Evolutionary conservation across 176 grass and related monocot species (phyloP).

Genomic region (Melocanna baccifera): DNA sequence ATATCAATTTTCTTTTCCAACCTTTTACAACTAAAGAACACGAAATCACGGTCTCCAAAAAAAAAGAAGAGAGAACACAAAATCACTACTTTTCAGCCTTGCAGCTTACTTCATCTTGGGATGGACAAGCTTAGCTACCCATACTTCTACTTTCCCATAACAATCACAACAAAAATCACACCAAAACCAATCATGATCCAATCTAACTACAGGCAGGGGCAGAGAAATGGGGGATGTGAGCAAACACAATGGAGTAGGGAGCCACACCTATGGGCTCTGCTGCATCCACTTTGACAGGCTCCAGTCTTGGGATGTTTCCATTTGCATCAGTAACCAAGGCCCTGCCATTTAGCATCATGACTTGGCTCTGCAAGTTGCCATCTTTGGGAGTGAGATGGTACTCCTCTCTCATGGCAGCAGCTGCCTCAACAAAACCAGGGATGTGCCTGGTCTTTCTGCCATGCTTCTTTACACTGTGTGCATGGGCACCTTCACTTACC

Average conservation of each 20-base stretch:
- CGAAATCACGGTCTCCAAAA: too few relatives aligned
- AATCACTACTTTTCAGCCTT: not conserved
- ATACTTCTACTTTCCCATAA: constrained; percentile 10
- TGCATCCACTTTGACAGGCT: constrained; percentile 28
- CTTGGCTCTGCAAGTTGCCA: constrained; percentile 64
- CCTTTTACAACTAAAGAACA: not conserved
- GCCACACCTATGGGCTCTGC: constrained; percentile 38
- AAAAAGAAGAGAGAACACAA: not conserved
- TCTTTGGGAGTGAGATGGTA: constrained; percentile 58
- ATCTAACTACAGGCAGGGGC: constrained; percentile 45
- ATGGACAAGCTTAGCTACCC: constrained; percentile 40
- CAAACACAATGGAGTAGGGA: constrained; percentile 60
- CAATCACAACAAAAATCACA: not conserved
- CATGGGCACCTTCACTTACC: not conserved
- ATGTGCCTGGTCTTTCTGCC: not conserved
- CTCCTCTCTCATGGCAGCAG: constrained; percentile 45
- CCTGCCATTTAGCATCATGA: constrained; percentile 64
- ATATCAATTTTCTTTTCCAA: not conserved
- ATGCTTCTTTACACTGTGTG: not conserved
- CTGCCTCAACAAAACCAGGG: not conserved
- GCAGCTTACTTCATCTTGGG: constrained; percentile 24
- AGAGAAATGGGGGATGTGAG: constrained; percentile 42
- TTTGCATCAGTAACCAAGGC: constrained; percentile 44
- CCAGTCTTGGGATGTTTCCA: constrained; percentile 49
- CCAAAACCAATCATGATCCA: not conserved